Evolutionary conservation across 148 eudicot genomes (phyloP), one percentile per base, ranked within the genome.

Genomic region (Limonium bicolor): DNA sequence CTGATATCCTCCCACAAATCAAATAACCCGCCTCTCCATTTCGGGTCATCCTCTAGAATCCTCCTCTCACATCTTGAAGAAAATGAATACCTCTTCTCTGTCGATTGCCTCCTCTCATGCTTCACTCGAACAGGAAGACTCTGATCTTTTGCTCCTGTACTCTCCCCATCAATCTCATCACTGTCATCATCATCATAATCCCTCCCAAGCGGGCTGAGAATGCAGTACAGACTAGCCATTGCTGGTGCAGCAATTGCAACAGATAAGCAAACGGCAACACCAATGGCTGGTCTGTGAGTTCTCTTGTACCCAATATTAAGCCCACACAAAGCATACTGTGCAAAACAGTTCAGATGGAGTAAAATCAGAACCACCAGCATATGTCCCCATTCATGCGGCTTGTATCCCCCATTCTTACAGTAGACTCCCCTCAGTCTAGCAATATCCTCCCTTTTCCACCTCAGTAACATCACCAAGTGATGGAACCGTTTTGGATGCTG

Each of bases 181-280:
- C 78, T 87, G 13, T 7, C 17, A 3, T 70, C 82, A 34, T 57
- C 50, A 27, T 71, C 66, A 24, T 81, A 81, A 20, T 90, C 95
- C 63, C 74, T 90, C 16, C 94, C 99, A 1, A 90, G 83, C 9
- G 99, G 99, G 52, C 93, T 77, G 48, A 81, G 56, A 60, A 78
- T 77, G 39, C 53, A 46, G 70, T 90, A 90, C 17, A 85, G 38
- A 17, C 99, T 88, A 18, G 94, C 95, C 45, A 71, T 8, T 20
- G 99, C 99, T 32, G 99, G 94, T 30, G 95, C 82, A 28, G 64
- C 78, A 37, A 90, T 76, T 16, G 99, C 94, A 39, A 90, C 73
- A 5, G 75, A 64, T 33, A 90, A 42, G 40, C 76, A 66, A 50
- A 90, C 44, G 8, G 56, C 95, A 7, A 90, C 86, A 25, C 95